Base-by-base conservation (phyloP, 1,139 yeast species). In the Geotrichum fermentans region DNA sequence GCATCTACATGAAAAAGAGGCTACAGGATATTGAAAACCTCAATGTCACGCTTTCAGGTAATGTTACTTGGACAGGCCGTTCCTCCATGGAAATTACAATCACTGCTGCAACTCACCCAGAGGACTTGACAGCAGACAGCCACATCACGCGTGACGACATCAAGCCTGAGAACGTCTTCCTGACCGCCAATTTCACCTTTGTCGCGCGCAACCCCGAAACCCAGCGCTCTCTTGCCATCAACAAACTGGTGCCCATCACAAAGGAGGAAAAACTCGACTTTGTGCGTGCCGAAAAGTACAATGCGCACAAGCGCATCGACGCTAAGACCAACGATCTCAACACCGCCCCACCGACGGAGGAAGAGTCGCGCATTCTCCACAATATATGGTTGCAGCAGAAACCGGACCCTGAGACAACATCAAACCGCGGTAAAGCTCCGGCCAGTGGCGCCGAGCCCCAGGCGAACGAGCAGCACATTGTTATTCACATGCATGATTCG, bases 41-140 rank as follows among this genome's bases (percentile, higher is more conserved):
- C 67, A 87, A 88, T 65, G 83, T 90, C 60, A 75, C 87, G 24
- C 71, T 90, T 55, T 89, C 94, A 32, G 97, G 97, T n/a, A 73
- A 82, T 43, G 96, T 88, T 35, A 83, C 95, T 11, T 90, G 96
- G 89, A 88, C 96, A 0, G 97, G 97, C 48, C 73, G 86, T 53
- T 85, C 95, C 1, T 87, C 96, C 1, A 90, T 90, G 97, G 97
- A 90, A 69, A 89, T 90, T 61, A 78, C 90, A 45, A 94, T 90
- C 58, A 83, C 82, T 62, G 97, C 96, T 1, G 84, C 85, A 55
- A 82, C 94, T 1, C 82, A 82, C 54, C 77, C 74, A 32, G 72
- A 72, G 40, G 73, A 78, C 42, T 57, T 55, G 18, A 51, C 55
- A 8, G 73, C 77, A 36, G 59, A 55, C 18, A 50, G 56, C 11